Percentiles rank a stretch among this genome's conserved stretches.
phyloP scores from a whole-genome alignment of 306 rosid species.

The Lotus japonicus region DNA sequence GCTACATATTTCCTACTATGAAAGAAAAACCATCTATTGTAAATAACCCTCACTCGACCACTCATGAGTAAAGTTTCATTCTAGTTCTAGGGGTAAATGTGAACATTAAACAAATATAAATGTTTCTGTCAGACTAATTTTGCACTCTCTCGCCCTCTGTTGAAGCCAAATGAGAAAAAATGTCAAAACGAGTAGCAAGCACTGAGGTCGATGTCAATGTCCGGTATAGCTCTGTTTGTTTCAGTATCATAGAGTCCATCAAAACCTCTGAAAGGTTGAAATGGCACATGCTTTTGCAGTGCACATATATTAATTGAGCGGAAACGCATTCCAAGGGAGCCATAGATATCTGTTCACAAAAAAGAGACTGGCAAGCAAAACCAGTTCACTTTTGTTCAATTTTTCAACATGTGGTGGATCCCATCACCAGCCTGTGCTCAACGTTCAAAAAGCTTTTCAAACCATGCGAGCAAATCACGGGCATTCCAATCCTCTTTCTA shows the following conservation, averaged over 20 bases:
- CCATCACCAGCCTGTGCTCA: conserved; percentile 44
- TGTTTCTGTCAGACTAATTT: no score
- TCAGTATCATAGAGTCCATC: neutral
- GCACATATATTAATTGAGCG: neutral
- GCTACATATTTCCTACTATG: no score
- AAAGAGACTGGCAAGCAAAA: neutral
- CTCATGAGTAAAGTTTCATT: no score
- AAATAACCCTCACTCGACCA: no score
- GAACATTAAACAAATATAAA: no score
- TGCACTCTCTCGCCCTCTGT: no score
- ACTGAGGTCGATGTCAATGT: neutral
- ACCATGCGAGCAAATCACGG: conserved; percentile 39
- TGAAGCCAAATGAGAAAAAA: no score
- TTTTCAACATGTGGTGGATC: conserved; percentile 36
- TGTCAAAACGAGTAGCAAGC: no score
- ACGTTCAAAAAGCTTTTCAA: conserved; percentile 33
- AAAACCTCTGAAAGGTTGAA: neutral
- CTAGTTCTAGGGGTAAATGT: no score
- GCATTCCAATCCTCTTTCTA: neutral
- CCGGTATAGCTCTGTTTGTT: neutral
- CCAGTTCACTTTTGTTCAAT: conserved; percentile 15
- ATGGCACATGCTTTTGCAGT: neutral
- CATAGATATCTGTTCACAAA: neutral
- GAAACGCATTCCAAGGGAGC: conserved; percentile 24
- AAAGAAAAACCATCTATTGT: no score